Evolutionary conservation across 1,284 basidiomycete species (phyloP), one percentile per base, ranked within the genome.

Genomic region (Puccinia triticina): DNA sequence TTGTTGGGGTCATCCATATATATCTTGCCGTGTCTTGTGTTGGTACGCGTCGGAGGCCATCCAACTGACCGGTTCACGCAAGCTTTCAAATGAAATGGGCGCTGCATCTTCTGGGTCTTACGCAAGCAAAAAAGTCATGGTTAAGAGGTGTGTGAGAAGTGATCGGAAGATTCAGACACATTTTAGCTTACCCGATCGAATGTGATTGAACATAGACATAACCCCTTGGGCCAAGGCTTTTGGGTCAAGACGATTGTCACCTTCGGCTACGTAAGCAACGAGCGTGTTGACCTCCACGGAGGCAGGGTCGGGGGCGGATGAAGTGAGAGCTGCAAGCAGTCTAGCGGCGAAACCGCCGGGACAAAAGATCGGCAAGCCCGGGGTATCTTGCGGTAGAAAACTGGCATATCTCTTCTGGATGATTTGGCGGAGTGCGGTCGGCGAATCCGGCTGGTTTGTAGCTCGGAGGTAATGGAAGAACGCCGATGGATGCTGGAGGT

Each of bases 231-330:
- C 59, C 0, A 77, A n/a, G 0, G 16, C 4, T 67, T 67, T 66
- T 12, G 76, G 59, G 43, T 77, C 76, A 26, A 66, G 26, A 32
- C 76, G 57, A 29, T 66, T 66, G 40, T 77, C 76, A 46, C 76
- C 76, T 66, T 77, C 61, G 18, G 76, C 76, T 10, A 77, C 76
- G 48, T 77, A 77, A 23, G 50, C 48, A 12, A 77, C 29, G 0
- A 77, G 53, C 16, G 76, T 29, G 26, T 50, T 66, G 21, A 69
- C 11, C 16, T 69, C 37, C 26, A 71, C 37, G 12, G 40, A 46
- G 16, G 7, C 29, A 43, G 37, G 2, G 3, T 67, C 34, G 23
- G 21, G 64, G 7, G 10, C 1, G 12, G 23, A 5, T n/a, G 37
- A 48, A 8, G 37, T 43, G 23, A 77, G 46, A 1, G 57, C 29